Percentiles rank a stretch among this genome's conserved stretches.
phyloP scores from a whole-genome alignment of 225 moss, liverwort and hornwort genomes.

The Bryoerythrophyllum caledonicum region DNA sequence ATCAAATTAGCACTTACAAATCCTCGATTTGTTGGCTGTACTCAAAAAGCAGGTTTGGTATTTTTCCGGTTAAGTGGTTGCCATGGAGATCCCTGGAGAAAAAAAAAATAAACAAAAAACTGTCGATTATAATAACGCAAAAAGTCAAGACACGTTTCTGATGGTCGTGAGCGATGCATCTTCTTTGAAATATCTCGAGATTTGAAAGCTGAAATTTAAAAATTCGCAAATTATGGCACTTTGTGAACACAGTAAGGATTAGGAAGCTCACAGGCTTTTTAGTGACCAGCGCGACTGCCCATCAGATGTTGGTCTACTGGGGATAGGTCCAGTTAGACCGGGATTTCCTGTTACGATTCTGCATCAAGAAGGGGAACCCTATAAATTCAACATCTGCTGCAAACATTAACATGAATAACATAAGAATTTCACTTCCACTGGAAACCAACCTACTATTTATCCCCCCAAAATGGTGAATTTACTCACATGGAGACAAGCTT shows the following conservation, averaged over 20 bases:
- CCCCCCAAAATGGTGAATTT: too few relatives aligned
- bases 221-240: not conserved
- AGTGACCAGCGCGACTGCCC: not conserved
- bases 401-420: too few relatives aligned
- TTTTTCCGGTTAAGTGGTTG: not conserved
- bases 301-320: not conserved
- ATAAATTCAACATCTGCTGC: too few relatives aligned
- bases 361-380: not conserved
- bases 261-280: conserved; percentile 24
- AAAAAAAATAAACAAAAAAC: too few relatives aligned
- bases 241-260: not conserved
- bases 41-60: fast-evolving
- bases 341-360: conserved; percentile 34
- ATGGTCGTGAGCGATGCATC: not conserved
- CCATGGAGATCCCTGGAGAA: conserved; percentile 35
- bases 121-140: not conserved
- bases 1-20: conserved; percentile 19
- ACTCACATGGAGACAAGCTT: too few relatives aligned
- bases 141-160: not conserved
- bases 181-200: not conserved
- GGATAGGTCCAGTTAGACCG: conserved; percentile 1
- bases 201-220: not conserved
- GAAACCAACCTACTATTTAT: too few relatives aligned
- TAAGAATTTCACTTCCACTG: too few relatives aligned
- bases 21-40: not conserved